Base-by-base conservation (phyloP, 2,329 filamentous ascomycete genomes). In the Arthrobotrys musiformis region DNA sequence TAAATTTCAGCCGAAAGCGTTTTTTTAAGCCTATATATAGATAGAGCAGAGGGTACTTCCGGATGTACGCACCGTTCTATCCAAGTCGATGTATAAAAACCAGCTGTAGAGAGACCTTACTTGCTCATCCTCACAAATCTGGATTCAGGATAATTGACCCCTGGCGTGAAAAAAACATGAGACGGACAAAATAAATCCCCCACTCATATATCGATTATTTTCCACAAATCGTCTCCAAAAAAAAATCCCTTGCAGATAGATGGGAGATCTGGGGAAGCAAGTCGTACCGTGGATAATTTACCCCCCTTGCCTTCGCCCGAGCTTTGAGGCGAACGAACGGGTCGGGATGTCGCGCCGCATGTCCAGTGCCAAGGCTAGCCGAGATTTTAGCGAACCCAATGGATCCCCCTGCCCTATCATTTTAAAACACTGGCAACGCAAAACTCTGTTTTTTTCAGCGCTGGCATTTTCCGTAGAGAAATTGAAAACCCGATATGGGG, bases 181-280 rank as follows among this genome's bases (percentile, higher is more conserved):
- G 72, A 76, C 72, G 72, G 72, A 76, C 63, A 68, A 75, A 72
- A 61, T 9, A 15, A 35, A 48, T 5, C 37, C 13, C 26, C 60
- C 33, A 28, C 56, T 26, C 24, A 6, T n/a, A 40, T 8, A 9
- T n/a, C 9, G 64, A 50, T 40, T 58, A 61, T 77, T 77, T 77
- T 77, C 72, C 72, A 70, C 72, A 70, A 77, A 77, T 77, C 64
- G 58, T 61, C 63, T 69, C 63, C 54, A 63, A 2, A 48, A 63
- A 63, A 2, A 48, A 63, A 19, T 11, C 46, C 52, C 7, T 33
- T 28, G 28, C 44, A 56, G 40, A 19, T 24, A 3, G 3, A 15
- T 28, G 30, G 19, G 15, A 28, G n/a, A 44, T 54, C 33, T 35
- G 54, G 54, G 54, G 54, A 58, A 58, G 13, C 44, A 28, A 22